A percentile compares a stretch with the other conserved stretches of the same genome.
Conservation (phyloP, 1,284 basidiomycete genomes). For the Rhodotorula sp. region DNA sequence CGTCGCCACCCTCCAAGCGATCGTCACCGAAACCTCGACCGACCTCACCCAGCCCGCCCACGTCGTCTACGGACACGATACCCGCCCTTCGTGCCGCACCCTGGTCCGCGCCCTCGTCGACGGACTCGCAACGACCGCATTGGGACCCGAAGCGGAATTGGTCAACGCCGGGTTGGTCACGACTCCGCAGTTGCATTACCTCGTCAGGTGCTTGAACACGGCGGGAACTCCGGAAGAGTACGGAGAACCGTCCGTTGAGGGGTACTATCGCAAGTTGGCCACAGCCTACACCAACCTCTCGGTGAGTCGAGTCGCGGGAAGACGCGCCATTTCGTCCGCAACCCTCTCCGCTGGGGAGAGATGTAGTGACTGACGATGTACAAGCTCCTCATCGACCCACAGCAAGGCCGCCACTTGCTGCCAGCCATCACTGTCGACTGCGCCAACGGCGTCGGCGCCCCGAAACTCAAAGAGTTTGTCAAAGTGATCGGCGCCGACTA, state of each 20-base stretch:
- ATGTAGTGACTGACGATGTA: not conserved
- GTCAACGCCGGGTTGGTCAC: constrained; percentile 71
- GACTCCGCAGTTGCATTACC: constrained; percentile 93
- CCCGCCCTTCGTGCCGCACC: constrained; percentile 79
- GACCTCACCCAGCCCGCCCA: constrained; percentile 72
- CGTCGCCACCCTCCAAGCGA: constrained; percentile 61
- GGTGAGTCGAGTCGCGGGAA: no score
- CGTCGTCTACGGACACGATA: constrained; percentile 90
- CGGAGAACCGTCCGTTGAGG: constrained; percentile 77
- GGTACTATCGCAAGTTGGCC: constrained; percentile 85
- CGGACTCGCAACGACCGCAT: constrained; percentile 59
- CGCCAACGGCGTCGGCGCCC: constrained; percentile 93
- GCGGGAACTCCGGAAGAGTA: constrained; percentile 69
- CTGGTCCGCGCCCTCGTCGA: constrained; percentile 81
- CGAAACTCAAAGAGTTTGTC: constrained; percentile 62
- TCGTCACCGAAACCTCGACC: constrained; percentile 70
- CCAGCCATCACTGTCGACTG: constrained; percentile 78
- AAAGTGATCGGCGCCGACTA: constrained; percentile 56
- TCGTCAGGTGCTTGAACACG: constrained; percentile 87
- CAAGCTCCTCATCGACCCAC: not conserved
- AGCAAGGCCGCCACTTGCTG: constrained; percentile 30
- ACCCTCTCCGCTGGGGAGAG: no score
- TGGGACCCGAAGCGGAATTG: constrained; percentile 50
- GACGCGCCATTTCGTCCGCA: not conserved
- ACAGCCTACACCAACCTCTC: constrained; percentile 81